phyloP scores from a whole-genome alignment of 2,329 filamentous ascomycete species.

The Trichoderma semiorbis region DNA sequence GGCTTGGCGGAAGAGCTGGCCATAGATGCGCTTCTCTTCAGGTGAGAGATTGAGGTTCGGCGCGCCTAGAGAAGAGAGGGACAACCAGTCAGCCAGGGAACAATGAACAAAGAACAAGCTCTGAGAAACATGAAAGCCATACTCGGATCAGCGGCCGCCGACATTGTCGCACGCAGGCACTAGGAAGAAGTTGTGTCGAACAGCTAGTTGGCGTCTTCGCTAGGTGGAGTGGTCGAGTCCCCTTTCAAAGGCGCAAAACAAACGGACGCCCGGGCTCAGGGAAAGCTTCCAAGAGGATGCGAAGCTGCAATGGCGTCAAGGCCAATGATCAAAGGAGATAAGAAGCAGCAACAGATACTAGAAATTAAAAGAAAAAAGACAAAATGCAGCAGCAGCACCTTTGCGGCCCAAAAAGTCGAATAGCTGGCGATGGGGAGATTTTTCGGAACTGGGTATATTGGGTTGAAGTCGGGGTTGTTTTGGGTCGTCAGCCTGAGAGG shows the following conservation, averaged over 20 bases:
- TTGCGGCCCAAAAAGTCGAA: constrained; percentile 13
- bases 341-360: background rate
- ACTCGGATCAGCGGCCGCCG: constrained; percentile 26
- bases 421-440: background rate
- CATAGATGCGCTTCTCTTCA: constrained; percentile 92
- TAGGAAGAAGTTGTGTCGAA: background rate
- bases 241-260: constrained; percentile 2
- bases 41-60: constrained; percentile 79
- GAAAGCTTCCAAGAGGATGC: background rate
- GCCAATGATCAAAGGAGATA: background rate
- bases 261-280: background rate
- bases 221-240: background rate
- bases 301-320: background rate
- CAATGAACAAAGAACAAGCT: background rate
- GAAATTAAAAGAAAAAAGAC: background rate
- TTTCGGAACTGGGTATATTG: constrained; percentile 15
- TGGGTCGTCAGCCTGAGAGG: constrained; percentile 16
- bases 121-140: background rate
- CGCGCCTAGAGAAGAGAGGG: constrained; percentile 38
- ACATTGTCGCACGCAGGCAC: constrained; percentile 25
- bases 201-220: constrained; percentile 5
- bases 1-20: constrained; percentile 87
- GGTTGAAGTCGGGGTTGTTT: constrained; percentile 16
- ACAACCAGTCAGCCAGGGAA: constrained; percentile 19
- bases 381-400: background rate